phyloP scores from a whole-genome alignment of 2,329 filamentous ascomycete species.

The Rutstroemia sp. region DNA sequence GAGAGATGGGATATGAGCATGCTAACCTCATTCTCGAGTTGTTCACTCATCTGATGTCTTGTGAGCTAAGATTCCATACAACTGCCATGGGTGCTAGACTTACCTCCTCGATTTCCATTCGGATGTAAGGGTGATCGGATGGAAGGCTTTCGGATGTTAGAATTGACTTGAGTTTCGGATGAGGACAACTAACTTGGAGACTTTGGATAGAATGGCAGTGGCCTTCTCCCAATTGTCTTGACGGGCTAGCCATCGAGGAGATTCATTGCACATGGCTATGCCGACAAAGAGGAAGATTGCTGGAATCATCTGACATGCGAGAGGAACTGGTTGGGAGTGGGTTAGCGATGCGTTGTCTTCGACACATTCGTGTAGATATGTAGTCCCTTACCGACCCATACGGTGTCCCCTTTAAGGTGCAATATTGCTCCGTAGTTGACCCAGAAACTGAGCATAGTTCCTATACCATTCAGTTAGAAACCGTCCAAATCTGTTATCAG shows the following conservation, averaged over 20 bases:
- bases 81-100: slow-evolving; percentile 15
- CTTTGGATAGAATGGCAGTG: slow-evolving; percentile 43
- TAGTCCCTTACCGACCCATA: slow-evolving; percentile 3
- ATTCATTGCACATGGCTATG: slow-evolving; percentile 54
- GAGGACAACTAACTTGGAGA: slow-evolving; percentile 30
- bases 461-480: not conserved
- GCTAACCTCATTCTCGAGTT: slow-evolving; percentile 39
- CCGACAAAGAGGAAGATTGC: slow-evolving; percentile 52
- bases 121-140: slow-evolving; percentile 44
- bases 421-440: slow-evolving; percentile 33
- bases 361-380: not conserved
- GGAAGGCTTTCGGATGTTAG: slow-evolving; percentile 42
- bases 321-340: slow-evolving; percentile 48
- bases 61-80: not conserved
- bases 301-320: slow-evolving; percentile 58
- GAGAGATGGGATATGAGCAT: too few species aligned
- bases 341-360: not conserved
- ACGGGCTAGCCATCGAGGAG: slow-evolving; percentile 60
- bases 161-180: slow-evolving; percentile 27
- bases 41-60: slow-evolving; percentile 31
- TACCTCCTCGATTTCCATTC: slow-evolving; percentile 43
- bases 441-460: slow-evolving; percentile 37
- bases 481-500: not conserved
- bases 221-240: slow-evolving; percentile 62
- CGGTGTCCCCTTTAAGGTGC: slow-evolving; percentile 2